These are phyloP conservation scores for Pseudogymnoascus sp. DNA, from an alignment of 2,329 filamentous ascomycete genomes.

Conservation along the genomic window DNA sequence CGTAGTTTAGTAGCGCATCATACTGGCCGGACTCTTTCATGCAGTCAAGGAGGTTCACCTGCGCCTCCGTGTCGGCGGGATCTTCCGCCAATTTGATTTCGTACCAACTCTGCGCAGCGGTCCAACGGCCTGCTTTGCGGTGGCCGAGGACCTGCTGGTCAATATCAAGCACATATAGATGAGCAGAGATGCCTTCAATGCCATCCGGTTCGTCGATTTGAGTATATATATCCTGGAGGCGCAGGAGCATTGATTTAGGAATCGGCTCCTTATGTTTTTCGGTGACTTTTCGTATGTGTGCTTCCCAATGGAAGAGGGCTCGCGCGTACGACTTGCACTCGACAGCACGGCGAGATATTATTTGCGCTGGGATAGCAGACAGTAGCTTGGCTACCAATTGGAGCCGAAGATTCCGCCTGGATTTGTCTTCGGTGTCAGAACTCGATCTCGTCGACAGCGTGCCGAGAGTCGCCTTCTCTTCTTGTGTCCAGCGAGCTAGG, in stretches of 20 bases:
- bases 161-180: constrained; percentile 78
- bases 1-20: constrained; percentile 78
- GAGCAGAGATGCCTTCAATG: constrained; percentile 85
- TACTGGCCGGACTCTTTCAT: constrained; percentile 94
- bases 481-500: constrained; percentile 79
- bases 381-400: constrained; percentile 65
- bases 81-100: constrained; percentile 78
- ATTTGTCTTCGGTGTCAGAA: constrained; percentile 32
- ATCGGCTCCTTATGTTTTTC: constrained; percentile 28
- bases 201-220: constrained; percentile 98
- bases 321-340: constrained; percentile 89
- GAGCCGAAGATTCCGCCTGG: constrained; percentile 26
- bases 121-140: constrained; percentile 86
- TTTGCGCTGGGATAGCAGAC: constrained; percentile 57
- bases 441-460: constrained; percentile 12
- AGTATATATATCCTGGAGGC: constrained; percentile 87
- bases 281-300: constrained; percentile 60
- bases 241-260: constrained; percentile 56
- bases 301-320: constrained; percentile 90
- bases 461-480: constrained; percentile 36
- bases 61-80: constrained; percentile 68
- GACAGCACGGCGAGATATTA: constrained; percentile 77
- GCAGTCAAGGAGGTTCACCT: constrained; percentile 77
- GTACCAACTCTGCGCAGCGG: constrained; percentile 95
- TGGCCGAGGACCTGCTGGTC: constrained; percentile 91